phyloP scores from a whole-genome alignment of 148 eudicot genomes.

The Camellia japonica region DNA sequence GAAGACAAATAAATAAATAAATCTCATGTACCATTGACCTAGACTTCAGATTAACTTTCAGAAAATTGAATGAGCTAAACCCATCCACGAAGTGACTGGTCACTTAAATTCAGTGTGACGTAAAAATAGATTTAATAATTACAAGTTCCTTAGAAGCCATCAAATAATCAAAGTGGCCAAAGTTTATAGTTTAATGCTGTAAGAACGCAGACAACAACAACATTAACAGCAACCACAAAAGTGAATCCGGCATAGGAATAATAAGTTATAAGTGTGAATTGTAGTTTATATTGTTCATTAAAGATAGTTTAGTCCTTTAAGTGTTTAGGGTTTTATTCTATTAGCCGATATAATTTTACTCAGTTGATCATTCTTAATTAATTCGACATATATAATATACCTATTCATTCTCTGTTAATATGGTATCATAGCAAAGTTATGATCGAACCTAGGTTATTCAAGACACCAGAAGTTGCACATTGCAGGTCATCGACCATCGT shows the following conservation, averaged over 20 bases:
- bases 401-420: too few relatives aligned
- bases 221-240: neutral
- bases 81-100: neutral
- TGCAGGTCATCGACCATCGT: too few relatives aligned
- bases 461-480: too few relatives aligned
- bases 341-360: too few relatives aligned
- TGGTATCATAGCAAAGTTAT: too few relatives aligned
- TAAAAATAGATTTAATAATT: neutral
- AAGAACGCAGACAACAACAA: neutral
- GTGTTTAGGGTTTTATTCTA: too few relatives aligned
- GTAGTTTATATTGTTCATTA: too few relatives aligned
- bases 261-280: neutral
- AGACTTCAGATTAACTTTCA: neutral
- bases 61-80: neutral
- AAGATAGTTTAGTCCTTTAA: too few relatives aligned
- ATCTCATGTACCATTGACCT: neutral
- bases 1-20: too few relatives aligned
- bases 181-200: neutral
- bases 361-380: too few relatives aligned
- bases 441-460: too few relatives aligned
- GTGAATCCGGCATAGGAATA: neutral
- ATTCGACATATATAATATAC: too few relatives aligned
- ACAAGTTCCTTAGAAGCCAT: neutral
- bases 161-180: neutral
- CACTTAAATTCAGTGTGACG: neutral